Base-by-base conservation (phyloP, 2,329 filamentous ascomycete genomes). In the Pseudofabraea citricarpa region DNA sequence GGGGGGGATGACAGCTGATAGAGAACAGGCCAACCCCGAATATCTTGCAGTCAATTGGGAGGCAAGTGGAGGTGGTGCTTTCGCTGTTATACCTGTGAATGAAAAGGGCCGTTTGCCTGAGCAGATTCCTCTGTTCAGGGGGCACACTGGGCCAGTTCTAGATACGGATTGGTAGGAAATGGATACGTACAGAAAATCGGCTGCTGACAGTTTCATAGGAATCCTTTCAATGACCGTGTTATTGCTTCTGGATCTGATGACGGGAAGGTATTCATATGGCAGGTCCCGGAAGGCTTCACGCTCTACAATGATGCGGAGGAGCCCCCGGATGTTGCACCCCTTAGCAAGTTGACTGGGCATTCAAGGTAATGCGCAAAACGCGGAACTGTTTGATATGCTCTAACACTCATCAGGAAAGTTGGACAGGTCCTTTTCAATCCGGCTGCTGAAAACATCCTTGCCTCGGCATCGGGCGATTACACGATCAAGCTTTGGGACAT, bases 41-140 rank as follows among this genome's bases (percentile, higher is more conserved):
- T 97, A 93, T 67, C 77, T 98, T 56, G 85, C 93, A 5, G 90
- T 98, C 71, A 98, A 98, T 76, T 98, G 93, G 93, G 91, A 98
- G 70, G 78, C 93, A 29, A 87, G 89, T 64, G 93, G 93, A 51
- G 93, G 93, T 60, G 93, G 93, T 63, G 91, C 93, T 57, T 97
- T 98, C 63, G 93, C 93, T 43, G 91, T 98, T 56, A 89, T 98
- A 56, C 93, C 93, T 48, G 69, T 95, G 58, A 79, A 83, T 55
- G 91, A 98, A 75, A 84, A 79, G 58, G 93, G 93, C 52, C 90
- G 93, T 69, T 70, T 94, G 42, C 93, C 93, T 39, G 93, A 97
- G 64, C 83, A 87, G 61, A 86, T 98, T 56, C 93, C 93, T 48
- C 75, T 98, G 59, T 98, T 97, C 69, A 85, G 93, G 57, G 93